phyloP scores from a whole-genome alignment of 345 rosid species.

The Luvunga scandens region DNA sequence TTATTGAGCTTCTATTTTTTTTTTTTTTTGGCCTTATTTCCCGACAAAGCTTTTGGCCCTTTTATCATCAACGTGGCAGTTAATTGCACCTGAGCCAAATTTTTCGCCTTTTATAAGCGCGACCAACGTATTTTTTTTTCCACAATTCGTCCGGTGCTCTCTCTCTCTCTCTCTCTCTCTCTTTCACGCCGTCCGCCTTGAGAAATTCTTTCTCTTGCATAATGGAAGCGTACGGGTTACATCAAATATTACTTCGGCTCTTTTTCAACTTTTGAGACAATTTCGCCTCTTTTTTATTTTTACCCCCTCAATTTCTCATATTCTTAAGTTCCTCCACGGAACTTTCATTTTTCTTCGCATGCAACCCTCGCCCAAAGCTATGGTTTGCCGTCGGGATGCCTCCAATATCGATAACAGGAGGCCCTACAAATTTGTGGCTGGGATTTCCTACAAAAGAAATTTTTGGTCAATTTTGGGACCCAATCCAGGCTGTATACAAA shows the following conservation, averaged over 20 bases:
- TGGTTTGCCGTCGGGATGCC: neutral
- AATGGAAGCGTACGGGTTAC: neutral
- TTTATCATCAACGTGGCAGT: neutral
- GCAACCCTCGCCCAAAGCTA: neutral
- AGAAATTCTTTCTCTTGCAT: neutral
- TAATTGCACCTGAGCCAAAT: neutral
- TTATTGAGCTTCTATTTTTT: neutral
- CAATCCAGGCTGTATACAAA: constrained; percentile 44
- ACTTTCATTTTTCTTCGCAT: neutral
- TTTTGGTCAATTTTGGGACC: constrained; percentile 29
- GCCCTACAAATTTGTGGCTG: constrained; percentile 17
- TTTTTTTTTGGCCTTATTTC: no score
- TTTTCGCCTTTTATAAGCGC: neutral
- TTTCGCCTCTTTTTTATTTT: neutral
- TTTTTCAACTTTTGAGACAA: neutral
- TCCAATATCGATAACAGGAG: neutral
- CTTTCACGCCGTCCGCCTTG: no score
- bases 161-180: neutral
- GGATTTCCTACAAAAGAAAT: constrained; percentile 1
- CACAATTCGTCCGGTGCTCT: neutral
- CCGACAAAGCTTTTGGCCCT: neutral
- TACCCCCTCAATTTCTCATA: neutral
- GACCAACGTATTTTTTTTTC: neutral
- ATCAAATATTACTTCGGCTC: neutral
- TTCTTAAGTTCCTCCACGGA: neutral